Percentiles rank a stretch among this genome's conserved stretches.
Evolutionary conservation across 106 monocot species (phyloP).

Genomic region (Allium cepa): DNA sequence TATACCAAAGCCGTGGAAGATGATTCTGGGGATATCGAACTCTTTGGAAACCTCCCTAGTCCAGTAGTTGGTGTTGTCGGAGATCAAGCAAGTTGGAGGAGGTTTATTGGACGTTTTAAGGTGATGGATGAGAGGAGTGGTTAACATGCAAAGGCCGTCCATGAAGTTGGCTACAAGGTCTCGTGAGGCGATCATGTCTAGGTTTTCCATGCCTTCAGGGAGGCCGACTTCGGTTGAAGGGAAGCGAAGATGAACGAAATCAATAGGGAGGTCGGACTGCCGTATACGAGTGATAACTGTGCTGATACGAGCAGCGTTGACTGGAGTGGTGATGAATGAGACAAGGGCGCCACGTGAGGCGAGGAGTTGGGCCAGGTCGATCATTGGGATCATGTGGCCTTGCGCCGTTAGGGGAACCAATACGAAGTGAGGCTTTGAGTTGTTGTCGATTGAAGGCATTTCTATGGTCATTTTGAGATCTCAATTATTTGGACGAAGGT

Average conservation of each 20-base stretch:
- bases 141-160: not conserved
- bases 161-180: constrained; percentile 10
- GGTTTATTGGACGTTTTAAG: constrained; percentile 3
- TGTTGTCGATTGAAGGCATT: not conserved
- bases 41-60: not conserved
- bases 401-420: constrained; percentile 34
- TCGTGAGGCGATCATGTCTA: constrained; percentile 10
- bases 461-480: not conserved
- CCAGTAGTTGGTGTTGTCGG: constrained; percentile 4
- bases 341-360: constrained; percentile 17
- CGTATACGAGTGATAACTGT: not conserved
- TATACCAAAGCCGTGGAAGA: constrained; percentile 4
- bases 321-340: constrained; percentile 29
- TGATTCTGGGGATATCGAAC: constrained; percentile 1
- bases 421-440: constrained; percentile 19
- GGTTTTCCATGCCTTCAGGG: constrained; percentile 34
- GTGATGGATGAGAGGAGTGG: not conserved
- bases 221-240: constrained; percentile 12
- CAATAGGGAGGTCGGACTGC: constrained; percentile 9
- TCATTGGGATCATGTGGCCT: constrained; percentile 15
- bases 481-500: too few species aligned
- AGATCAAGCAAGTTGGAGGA: constrained; percentile 6
- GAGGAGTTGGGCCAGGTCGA: constrained; percentile 29
- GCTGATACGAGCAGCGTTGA: constrained; percentile 16
- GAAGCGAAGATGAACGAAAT: constrained; percentile 13